Conservation (phyloP, 2,329 filamentous ascomycete genomes). For the Rutstroemia sp. region DNA sequence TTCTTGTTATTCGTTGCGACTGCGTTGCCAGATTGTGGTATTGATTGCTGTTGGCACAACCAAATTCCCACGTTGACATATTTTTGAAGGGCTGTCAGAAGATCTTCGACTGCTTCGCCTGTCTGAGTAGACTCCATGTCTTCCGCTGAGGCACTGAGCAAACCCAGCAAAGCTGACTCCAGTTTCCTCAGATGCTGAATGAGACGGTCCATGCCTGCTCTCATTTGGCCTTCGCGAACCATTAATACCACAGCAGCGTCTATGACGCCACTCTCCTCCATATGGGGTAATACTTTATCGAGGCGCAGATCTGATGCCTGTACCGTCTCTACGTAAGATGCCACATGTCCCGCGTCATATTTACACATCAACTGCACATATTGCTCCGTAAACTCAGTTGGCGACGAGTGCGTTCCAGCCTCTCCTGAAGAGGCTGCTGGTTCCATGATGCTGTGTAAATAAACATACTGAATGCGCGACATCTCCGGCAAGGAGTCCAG, state of each 20-base stretch:
- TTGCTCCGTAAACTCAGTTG: slow-evolving; percentile 63
- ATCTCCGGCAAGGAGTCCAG: slow-evolving; percentile 46
- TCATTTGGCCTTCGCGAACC: slow-evolving; percentile 77
- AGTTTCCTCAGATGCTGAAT: slow-evolving; percentile 74
- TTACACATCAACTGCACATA: slow-evolving; percentile 90
- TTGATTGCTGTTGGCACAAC: slow-evolving; percentile 84
- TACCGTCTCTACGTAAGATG: slow-evolving; percentile 71
- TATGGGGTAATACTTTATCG: slow-evolving; percentile 72
- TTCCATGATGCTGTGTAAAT: slow-evolving; percentile 67
- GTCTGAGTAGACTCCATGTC: slow-evolving; percentile 46
- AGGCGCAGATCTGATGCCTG: slow-evolving; percentile 73
- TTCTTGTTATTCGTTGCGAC: slow-evolving; percentile 42
- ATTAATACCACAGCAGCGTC: slow-evolving; percentile 90
- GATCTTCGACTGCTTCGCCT: slow-evolving; percentile 61
- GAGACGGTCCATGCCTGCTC: slow-evolving; percentile 76
- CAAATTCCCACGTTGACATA: slow-evolving; percentile 91
- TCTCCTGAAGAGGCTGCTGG: slow-evolving; percentile 36
- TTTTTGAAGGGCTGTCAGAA: slow-evolving; percentile 74
- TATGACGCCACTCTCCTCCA: slow-evolving; percentile 84
- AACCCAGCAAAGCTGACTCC: slow-evolving; percentile 67
- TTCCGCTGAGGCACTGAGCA: slow-evolving; percentile 56
- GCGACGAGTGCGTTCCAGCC: slow-evolving; percentile 30
- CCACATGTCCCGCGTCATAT: slow-evolving; percentile 75
- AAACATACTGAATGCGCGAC: slow-evolving; percentile 52
- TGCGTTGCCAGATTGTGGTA: slow-evolving; percentile 37